Evolutionary conservation across 768 basidiomycete genomes (phyloP), one percentile per base, ranked within the genome.

Genomic region (Mrakia gelida): DNA sequence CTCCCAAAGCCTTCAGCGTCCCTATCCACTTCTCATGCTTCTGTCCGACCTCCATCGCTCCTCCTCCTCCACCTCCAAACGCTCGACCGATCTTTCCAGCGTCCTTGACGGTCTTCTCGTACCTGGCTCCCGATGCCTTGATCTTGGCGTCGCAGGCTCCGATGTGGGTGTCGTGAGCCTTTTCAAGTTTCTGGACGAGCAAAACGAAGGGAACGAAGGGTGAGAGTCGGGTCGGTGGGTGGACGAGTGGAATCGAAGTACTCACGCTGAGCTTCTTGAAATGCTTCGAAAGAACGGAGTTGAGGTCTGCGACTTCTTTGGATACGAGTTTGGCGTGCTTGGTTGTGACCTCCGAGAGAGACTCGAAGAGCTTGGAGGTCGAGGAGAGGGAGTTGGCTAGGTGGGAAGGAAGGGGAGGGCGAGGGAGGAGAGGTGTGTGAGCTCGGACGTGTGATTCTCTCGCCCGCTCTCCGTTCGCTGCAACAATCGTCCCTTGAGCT

Each of bases 21-120:
- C 72, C 56, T 9, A 73, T 73, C 72, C 72, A 73, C 54, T 56
- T 59, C 34, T 56, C 54, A 34, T 73, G 72, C 56, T 73, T 73
- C 34, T 23, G 28, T 6, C 72, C 72, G 1, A 61, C 72, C 54
- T 73, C 72, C 30, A 34, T 23, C 23, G 45, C 71, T 9, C 52
- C 72, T 34, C 7, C 30, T 54, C 45, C 71, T 23, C 71, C 71
- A n/a, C 65, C 30, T 21, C 38, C 38, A 15, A 67, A 67, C 32
- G 10, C 28, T 38, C 65, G 16, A 18, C 65, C 2, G 4, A 8
- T 16, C 23, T 43, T 70, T 34, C 52, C 52, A 21, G 16, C 72
- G 16, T 54, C 72, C 72, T 73, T 73, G 13, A 52, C 72, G 8
- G 32, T 30, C 56, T 73, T 73, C 56, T 73, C 72, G 56, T 73